phyloP scores from a whole-genome alignment of 1,284 basidiomycete species.

The Sanghuangporus baumii region DNA sequence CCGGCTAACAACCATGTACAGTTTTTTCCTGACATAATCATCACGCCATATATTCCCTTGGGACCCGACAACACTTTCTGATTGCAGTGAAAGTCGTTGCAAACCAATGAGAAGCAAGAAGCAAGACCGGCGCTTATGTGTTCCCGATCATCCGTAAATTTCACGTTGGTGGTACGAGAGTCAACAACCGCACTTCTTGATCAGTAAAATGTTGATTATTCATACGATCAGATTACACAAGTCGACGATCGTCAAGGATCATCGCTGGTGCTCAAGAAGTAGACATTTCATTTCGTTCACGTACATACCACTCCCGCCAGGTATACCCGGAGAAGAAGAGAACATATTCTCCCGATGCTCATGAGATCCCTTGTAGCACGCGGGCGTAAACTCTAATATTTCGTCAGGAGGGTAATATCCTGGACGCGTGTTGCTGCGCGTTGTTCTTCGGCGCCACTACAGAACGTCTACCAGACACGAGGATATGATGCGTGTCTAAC shows the following conservation, averaged over 20 bases:
- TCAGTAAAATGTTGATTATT: not conserved
- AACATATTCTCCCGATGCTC: not conserved
- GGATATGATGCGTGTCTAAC: not conserved
- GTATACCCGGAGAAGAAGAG: too few species aligned
- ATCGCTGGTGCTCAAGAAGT: not conserved
- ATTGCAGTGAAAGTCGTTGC: not conserved
- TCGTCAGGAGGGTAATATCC: not conserved
- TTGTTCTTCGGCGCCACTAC: conserved; percentile 1
- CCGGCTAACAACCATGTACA: not conserved
- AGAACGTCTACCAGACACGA: not conserved
- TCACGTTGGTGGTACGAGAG: not conserved
- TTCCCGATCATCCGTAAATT: not conserved
- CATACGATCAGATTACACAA: not conserved
- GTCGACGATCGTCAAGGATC: conserved; percentile 2
- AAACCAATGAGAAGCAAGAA: not conserved
- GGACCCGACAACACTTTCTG: not conserved
- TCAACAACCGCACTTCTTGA: not conserved
- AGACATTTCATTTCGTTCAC: too few species aligned
- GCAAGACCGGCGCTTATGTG: not conserved
- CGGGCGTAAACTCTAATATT: not conserved
- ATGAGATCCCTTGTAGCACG: not conserved
- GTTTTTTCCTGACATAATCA: not conserved
- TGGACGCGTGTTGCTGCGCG: not conserved
- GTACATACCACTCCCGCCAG: too few species aligned
- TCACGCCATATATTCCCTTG: not conserved